phyloP scores from a whole-genome alignment of 345 rosid genomes.

The Sonneratia alba region DNA sequence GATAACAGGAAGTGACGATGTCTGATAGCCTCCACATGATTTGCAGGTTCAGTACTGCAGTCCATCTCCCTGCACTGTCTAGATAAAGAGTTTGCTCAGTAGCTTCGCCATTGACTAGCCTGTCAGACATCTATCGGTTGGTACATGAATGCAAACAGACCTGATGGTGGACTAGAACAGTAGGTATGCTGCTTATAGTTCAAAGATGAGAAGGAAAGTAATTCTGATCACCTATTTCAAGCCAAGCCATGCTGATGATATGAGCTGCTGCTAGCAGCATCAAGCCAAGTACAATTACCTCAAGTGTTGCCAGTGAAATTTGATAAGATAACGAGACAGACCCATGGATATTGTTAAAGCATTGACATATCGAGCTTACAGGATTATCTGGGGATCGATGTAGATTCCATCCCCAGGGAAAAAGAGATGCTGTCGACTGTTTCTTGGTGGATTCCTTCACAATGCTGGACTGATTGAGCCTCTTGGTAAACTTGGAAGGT shows the following conservation, averaged over 20 bases:
- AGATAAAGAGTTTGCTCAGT: slow-evolving; percentile 2
- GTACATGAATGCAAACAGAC: slow-evolving; percentile 7
- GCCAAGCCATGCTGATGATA: slow-evolving; percentile 16
- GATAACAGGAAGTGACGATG: neutral
- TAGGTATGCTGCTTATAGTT: slow-evolving; percentile 18
- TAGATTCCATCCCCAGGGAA: neutral
- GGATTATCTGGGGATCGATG: neutral
- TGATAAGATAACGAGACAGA: neutral
- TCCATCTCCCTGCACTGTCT: neutral
- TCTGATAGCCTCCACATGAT: neutral
- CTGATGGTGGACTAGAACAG: slow-evolving; percentile 13
- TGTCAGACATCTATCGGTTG: slow-evolving; percentile 8
- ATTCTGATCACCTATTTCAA: slow-evolving; percentile 16
- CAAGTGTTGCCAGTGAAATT: neutral
- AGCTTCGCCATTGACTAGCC: slow-evolving; percentile 4
- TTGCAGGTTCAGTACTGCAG: neutral
- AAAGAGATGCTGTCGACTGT: neutral
- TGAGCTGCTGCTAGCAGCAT: neutral
- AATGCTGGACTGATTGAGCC: neutral
- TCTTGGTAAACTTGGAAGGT: neutral
- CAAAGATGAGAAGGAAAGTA: slow-evolving; percentile 11
- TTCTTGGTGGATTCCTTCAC: neutral
- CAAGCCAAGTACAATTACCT: neutral
- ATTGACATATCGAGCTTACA: neutral
- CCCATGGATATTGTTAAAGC: neutral